Percentiles rank a stretch among this genome's conserved stretches.
These are phyloP conservation scores for Eucalyptus marginata DNA, from an alignment of 345 rosid genomes.

Conservation along the genomic window DNA sequence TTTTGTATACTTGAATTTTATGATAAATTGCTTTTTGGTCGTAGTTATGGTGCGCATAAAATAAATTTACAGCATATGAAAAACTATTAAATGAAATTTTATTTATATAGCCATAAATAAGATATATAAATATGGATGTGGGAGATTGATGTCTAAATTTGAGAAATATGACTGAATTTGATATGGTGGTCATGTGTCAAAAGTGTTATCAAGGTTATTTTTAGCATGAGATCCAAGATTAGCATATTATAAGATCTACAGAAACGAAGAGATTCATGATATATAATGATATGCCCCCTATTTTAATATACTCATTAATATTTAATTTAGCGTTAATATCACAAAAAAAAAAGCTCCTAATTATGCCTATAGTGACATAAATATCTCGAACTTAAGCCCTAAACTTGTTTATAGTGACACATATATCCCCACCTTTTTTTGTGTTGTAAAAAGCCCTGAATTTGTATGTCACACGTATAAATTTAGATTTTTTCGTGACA, in stretches of 20 bases:
- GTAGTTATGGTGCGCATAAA: neutral
- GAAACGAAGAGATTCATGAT: accelerated
- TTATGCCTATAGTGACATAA: too few relatives aligned
- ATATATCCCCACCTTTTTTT: too few relatives aligned
- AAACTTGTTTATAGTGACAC: neutral
- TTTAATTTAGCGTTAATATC: neutral
- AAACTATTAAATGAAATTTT: too few relatives aligned
- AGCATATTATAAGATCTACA: neutral
- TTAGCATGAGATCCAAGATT: neutral
- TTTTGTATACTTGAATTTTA: neutral
- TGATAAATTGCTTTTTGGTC: too few relatives aligned
- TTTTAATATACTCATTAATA: neutral
- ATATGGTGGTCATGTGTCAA: neutral
- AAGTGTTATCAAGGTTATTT: neutral
- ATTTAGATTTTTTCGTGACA: neutral
- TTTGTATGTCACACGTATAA: neutral
- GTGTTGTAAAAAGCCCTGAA: too few relatives aligned
- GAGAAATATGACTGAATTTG: too few relatives aligned
- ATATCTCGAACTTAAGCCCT: too few relatives aligned
- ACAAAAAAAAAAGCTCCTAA: neutral
- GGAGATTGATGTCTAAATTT: neutral
- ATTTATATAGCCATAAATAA: neutral
- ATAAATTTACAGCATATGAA: too few relatives aligned
- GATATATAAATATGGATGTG: neutral
- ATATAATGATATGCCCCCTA: neutral